These are phyloP conservation scores for Monilinia vaccinii-corymbosi DNA, from an alignment of 2,329 filamentous ascomycete species.

Conservation along the genomic window DNA sequence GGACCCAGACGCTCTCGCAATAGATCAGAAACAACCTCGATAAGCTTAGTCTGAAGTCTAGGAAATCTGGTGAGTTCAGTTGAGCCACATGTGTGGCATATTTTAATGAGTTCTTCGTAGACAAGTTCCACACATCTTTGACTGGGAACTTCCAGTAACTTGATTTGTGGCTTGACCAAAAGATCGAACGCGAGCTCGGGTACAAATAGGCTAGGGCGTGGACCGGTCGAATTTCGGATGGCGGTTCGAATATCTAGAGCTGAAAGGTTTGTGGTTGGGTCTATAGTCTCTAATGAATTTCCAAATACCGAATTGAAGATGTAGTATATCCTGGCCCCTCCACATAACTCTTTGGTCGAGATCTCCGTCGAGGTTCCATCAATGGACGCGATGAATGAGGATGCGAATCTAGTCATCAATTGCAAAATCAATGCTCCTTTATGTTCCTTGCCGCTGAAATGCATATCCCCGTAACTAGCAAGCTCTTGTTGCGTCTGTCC, in stretches of 20 bases:
- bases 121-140: conserved; percentile 96
- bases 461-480: conserved; percentile 94
- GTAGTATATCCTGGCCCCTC: conserved; percentile 30
- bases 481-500: conserved; percentile 99
- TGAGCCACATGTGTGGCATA: conserved; percentile 96
- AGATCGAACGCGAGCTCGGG: conserved; percentile 97
- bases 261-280: conserved; percentile 90
- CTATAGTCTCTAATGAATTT: conserved; percentile 89
- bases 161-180: conserved; percentile 96
- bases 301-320: conserved; percentile 53
- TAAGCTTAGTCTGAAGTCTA: conserved; percentile 88
- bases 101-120: conserved; percentile 98
- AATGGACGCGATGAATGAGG: conserved; percentile 96
- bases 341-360: conserved; percentile 67
- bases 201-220: conserved; percentile 89
- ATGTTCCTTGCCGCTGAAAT: conserved; percentile 96
- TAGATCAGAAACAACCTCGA: conserved; percentile 95
- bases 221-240: conserved; percentile 95
- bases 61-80: conserved; percentile 89
- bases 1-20: conserved; percentile 87
- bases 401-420: conserved; percentile 96
- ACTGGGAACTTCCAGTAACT: conserved; percentile 86
- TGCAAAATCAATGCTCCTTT: conserved; percentile 90
- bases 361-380: conserved; percentile 98
- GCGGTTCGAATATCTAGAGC: conserved; percentile 92